Percentiles rank a stretch among this genome's conserved stretches.
Evolutionary conservation across 1,284 basidiomycete genomes (phyloP).

Genomic region (Tilletia horrida): DNA sequence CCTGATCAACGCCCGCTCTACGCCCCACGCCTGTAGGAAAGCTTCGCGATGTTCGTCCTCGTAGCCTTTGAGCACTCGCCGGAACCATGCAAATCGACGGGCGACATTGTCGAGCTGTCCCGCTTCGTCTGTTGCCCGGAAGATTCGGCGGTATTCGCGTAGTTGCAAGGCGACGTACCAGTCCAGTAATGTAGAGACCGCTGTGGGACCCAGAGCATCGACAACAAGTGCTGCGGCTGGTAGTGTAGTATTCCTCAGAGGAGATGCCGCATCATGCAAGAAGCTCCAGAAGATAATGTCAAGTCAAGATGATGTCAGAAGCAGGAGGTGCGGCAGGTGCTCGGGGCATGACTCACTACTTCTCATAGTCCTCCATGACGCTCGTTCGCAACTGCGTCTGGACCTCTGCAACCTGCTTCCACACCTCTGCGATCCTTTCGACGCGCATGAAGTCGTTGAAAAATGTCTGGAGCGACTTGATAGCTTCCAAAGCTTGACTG

Average conservation of each 20-base stretch:
- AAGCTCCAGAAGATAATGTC: conserved; percentile 24
- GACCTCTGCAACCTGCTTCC: conserved; percentile 38
- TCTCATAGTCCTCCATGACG: conserved; percentile 48
- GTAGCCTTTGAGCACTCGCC: conserved; percentile 80
- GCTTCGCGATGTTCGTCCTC: conserved; percentile 69
- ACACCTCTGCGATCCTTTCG: conserved; percentile 40
- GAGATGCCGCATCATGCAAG: conserved; percentile 34
- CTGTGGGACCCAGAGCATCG: conserved; percentile 49
- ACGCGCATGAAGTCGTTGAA: conserved; percentile 45
- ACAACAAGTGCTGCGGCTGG: conserved; percentile 33
- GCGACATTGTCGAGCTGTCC: conserved; percentile 94
- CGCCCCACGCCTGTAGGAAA: conserved; percentile 44
- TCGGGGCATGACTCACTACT: conserved; percentile 22
- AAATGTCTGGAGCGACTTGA: conserved; percentile 45
- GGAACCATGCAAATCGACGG: conserved; percentile 91
- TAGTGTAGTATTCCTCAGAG: conserved; percentile 23
- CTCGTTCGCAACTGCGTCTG: conserved; percentile 36
- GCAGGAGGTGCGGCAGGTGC: neutral
- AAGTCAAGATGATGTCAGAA: neutral
- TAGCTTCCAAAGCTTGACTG: conserved; percentile 46
- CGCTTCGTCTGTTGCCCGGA: conserved; percentile 65
- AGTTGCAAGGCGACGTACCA: conserved; percentile 86
- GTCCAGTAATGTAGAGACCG: conserved; percentile 68
- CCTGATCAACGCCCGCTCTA: conserved; percentile 38
- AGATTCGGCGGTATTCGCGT: conserved; percentile 94